phyloP scores from a whole-genome alignment of 805 yeast species.

The Hanseniaspora lachancei region DNA sequence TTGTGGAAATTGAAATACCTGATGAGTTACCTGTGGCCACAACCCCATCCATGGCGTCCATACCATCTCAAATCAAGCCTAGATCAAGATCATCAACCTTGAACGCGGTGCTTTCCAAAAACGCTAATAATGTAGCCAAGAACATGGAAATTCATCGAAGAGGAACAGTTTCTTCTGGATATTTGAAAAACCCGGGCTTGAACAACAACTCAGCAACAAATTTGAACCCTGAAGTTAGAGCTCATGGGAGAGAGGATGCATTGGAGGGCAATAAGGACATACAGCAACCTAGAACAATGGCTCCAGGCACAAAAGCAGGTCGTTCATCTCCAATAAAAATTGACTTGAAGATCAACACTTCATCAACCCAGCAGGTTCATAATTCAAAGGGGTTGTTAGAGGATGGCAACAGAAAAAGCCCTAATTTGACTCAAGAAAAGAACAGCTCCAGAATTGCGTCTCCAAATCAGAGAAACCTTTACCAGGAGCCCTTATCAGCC shows the following conservation, averaged over 20 bases:
- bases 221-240: neutral
- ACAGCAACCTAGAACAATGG: neutral
- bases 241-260: neutral
- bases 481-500: constrained; percentile 23
- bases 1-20: constrained; percentile 53
- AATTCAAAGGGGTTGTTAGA: constrained; percentile 2
- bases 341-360: constrained; percentile 8
- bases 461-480: constrained; percentile 29
- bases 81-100: constrained; percentile 28
- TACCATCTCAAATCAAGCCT: constrained; percentile 31
- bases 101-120: constrained; percentile 15
- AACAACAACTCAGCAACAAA: neutral
- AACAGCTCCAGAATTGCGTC: constrained; percentile 32
- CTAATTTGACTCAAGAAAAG: neutral
- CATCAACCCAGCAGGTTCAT: neutral
- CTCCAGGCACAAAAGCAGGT: neutral
- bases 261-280: neutral
- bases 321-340: constrained; percentile 5
- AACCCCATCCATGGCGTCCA: constrained; percentile 19
- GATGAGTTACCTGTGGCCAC: constrained; percentile 26
- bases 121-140: constrained; percentile 18
- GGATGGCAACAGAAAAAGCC: constrained; percentile 3
- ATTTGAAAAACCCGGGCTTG: constrained; percentile 6
- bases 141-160: constrained; percentile 22
- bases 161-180: constrained; percentile 18